These are phyloP conservation scores for Penicillium crystallinum DNA, from an alignment of 495 filamentous ascomycete genomes.

Conservation along the genomic window DNA sequence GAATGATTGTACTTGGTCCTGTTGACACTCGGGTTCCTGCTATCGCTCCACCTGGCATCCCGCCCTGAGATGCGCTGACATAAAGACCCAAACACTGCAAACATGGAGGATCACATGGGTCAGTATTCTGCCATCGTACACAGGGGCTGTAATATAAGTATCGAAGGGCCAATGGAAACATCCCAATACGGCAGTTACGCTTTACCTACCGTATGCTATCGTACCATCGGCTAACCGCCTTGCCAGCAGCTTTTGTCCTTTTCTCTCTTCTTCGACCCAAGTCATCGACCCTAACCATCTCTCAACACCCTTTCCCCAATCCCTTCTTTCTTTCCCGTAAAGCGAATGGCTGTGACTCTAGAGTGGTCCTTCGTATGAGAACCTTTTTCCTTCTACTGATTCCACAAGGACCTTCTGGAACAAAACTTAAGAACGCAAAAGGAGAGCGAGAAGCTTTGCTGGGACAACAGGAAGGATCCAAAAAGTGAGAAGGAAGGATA, in stretches of 20 bases:
- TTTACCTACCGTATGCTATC: background rate
- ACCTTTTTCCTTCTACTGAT: conserved; percentile 26
- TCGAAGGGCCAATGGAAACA: background rate
- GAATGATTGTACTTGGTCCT: background rate
- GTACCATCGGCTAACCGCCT: conserved; percentile 3
- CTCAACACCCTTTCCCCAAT: conserved; percentile 16
- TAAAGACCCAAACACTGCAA: conserved; percentile 20
- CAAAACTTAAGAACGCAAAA: conserved; percentile 25
- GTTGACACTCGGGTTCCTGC: conserved; percentile 13
- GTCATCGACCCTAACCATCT: conserved; percentile 19
- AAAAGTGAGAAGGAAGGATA: conserved; percentile 13
- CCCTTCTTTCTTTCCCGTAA: conserved; percentile 36
- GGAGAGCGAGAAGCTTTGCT: conserved; percentile 11
- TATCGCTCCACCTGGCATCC: conserved; percentile 16
- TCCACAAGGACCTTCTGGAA: conserved; percentile 15
- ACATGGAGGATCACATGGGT: conserved; percentile 16
- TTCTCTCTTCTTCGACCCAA: conserved; percentile 15
- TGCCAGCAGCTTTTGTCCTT: conserved; percentile 10
- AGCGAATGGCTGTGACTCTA: conserved; percentile 42
- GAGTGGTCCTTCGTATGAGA: conserved; percentile 39
- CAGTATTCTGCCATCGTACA: background rate
- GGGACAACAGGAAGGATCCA: conserved; percentile 8
- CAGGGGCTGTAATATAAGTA: conserved; percentile 6
- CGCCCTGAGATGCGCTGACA: conserved; percentile 12
- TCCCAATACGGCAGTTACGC: background rate